A percentile compares a stretch with the other conserved stretches of the same genome.
phyloP scores from a whole-genome alignment of 345 rosid species.

The Rubroshorea leprosula region DNA sequence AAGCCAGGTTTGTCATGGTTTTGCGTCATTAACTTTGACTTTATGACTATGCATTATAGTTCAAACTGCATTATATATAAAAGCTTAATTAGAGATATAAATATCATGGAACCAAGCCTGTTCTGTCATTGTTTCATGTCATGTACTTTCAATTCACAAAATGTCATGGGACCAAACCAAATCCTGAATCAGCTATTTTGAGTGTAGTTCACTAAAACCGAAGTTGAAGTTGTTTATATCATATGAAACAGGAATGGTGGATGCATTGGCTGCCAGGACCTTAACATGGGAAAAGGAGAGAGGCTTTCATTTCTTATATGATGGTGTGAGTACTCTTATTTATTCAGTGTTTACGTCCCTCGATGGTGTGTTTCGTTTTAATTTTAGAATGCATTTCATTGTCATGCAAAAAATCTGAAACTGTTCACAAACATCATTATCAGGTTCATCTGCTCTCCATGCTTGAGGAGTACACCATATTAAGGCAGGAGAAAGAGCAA shows the following conservation, averaged over 20 bases:
- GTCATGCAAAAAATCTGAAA: neutral
- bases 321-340: constrained; percentile 61
- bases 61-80: too few species aligned
- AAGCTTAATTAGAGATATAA: neutral
- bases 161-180: too few species aligned
- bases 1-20: too few species aligned
- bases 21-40: too few species aligned
- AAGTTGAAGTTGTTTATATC: constrained; percentile 12
- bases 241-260: constrained; percentile 64
- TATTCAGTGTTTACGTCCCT: neutral
- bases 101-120: neutral
- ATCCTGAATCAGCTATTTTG: neutral
- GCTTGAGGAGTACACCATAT: constrained; percentile 78
- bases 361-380: neutral
- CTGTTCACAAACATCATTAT: constrained; percentile 6
- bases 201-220: neutral
- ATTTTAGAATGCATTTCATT: neutral
- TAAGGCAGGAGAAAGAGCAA: constrained; percentile 91
- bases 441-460: constrained; percentile 83
- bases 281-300: constrained; percentile 89
- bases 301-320: constrained; percentile 68
- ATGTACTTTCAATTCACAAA: neutral
- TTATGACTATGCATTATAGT: too few species aligned
- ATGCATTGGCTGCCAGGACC: constrained; percentile 76
- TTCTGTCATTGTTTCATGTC: constrained; percentile 11